Percentiles rank a stretch among this genome's conserved stretches.
Evolutionary conservation across 352 stramenopile genomes (phyloP).

Genomic region (Phytophthora quininea): DNA sequence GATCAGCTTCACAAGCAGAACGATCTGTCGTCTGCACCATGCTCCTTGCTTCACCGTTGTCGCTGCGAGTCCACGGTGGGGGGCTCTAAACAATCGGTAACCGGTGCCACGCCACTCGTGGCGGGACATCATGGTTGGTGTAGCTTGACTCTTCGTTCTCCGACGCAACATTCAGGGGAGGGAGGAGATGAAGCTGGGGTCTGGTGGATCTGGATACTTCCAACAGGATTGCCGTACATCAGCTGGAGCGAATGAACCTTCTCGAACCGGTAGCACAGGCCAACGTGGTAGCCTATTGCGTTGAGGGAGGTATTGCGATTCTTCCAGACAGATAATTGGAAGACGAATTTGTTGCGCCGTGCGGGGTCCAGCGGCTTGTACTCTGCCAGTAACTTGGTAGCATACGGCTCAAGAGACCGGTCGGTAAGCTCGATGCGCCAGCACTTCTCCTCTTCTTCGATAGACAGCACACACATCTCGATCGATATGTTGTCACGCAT

Average conservation of each 20-base stretch:
- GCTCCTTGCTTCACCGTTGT: too few relatives aligned
- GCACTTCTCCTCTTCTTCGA: neutral
- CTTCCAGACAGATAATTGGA: neutral
- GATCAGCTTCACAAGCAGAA: too few relatives aligned
- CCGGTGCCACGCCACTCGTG: too few relatives aligned
- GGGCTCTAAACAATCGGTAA: too few relatives aligned
- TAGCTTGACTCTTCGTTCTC: too few relatives aligned
- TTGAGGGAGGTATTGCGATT: neutral
- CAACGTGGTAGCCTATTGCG: neutral
- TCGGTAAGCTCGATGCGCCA: neutral
- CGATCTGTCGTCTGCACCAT: too few relatives aligned
- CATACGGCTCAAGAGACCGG: neutral
- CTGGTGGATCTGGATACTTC: slow-evolving; percentile 4
- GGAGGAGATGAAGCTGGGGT: too few relatives aligned
- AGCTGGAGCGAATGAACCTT: neutral
- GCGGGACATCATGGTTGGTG: too few relatives aligned
- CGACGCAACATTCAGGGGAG: too few relatives aligned
- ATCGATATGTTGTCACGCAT: too few relatives aligned
- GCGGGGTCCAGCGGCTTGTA: neutral
- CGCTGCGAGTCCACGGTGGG: too few relatives aligned
- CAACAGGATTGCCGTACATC: neutral
- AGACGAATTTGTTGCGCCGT: neutral
- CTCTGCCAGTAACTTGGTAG: neutral
- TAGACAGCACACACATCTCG: too few relatives aligned
- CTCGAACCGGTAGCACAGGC: neutral